These are phyloP conservation scores for Diaporthe australafricana DNA, from an alignment of 2,329 filamentous ascomycete genomes.

Conservation along the genomic window DNA sequence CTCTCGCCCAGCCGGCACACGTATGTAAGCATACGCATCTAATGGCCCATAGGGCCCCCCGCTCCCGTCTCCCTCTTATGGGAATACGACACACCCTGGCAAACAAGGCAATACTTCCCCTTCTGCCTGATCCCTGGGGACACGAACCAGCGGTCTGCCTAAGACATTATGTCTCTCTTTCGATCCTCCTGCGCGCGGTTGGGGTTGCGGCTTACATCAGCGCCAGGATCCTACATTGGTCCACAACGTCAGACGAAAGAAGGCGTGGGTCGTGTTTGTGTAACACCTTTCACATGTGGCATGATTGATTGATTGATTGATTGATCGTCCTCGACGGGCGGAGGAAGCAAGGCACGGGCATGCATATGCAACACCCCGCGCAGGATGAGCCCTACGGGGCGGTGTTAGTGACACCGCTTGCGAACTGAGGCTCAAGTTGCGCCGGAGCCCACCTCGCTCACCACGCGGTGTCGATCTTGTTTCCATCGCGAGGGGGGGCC, in stretches of 20 bases:
- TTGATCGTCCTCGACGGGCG: not conserved
- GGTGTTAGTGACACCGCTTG: slow-evolving; percentile 32
- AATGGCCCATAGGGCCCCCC: not conserved
- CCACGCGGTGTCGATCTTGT: not conserved
- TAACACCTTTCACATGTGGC: slow-evolving; percentile 7
- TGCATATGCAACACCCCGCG: not conserved
- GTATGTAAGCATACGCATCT: not conserved
- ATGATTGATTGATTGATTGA: not conserved
- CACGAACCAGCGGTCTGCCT: slow-evolving; percentile 34
- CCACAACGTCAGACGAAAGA: slow-evolving; percentile 33
- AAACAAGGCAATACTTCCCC: not conserved
- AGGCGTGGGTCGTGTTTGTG: slow-evolving; percentile 5
- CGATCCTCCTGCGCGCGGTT: not conserved
- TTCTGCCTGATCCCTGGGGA: slow-evolving; percentile 3
- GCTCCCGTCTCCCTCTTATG: not conserved
- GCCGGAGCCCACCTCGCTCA: not conserved
- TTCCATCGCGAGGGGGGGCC: not conserved
- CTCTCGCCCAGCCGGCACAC: not conserved
- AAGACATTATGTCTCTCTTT: slow-evolving; percentile 1
- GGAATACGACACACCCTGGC: not conserved
- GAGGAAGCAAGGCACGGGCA: not conserved
- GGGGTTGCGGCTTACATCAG: slow-evolving; percentile 36
- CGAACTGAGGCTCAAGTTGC: slow-evolving; percentile 28
- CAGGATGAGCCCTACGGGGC: slow-evolving; percentile 31
- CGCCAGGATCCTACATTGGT: not conserved